Evolutionary conservation across 83 land plant species (phyloP), one percentile per base, ranked within the genome.

Genomic region (Isoetes engelmannii): DNA sequence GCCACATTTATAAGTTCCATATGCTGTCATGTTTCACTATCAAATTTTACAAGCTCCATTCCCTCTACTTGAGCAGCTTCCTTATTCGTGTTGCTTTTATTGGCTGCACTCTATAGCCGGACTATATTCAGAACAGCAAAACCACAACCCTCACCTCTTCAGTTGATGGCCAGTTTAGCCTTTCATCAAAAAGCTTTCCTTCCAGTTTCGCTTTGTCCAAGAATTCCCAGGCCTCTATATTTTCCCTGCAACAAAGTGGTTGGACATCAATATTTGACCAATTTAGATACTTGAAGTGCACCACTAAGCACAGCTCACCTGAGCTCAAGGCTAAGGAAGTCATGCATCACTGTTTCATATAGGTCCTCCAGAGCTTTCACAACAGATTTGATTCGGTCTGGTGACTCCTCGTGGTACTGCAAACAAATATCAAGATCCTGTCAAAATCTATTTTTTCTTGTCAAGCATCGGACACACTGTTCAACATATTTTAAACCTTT

Each of bases 341-440:
- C 96, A 69, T 68, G 82, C 44, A 70, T 89, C 69, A 93, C 79
- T 56, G 77, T 86, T 69, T 93, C 96, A 78, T 90, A 90, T 20
- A 93, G 84, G 80, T 87, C 98, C 51, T 77, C 86, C 50, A 93
- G 78, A 44, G 92, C 92, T 75, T 86, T 84, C 17, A 87, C 80
- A 49, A 85, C 96, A 21, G 89, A 85, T 42, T 74, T 77, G 54
- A 50, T 66, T 7, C 57, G 51, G 46, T 81, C 87, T 6, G 83
- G 75, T 12, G 80, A 70, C 72, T 83, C 81, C 4, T 69, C 77
- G 63, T 69, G 78, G 70, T 77, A 83, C 89, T 87, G 78, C 6
- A 45, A 57, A 8, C 57, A 63, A 8, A 15, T 17, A 43, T 54
- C 15, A 15, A 61, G 13, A 12, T 37, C 41, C 44, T 0, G 19